A percentile compares a stretch with the other conserved stretches of the same genome.
Evolutionary conservation across 2,329 filamentous ascomycete genomes (phyloP).

Genomic region (Exophiala sideris): DNA sequence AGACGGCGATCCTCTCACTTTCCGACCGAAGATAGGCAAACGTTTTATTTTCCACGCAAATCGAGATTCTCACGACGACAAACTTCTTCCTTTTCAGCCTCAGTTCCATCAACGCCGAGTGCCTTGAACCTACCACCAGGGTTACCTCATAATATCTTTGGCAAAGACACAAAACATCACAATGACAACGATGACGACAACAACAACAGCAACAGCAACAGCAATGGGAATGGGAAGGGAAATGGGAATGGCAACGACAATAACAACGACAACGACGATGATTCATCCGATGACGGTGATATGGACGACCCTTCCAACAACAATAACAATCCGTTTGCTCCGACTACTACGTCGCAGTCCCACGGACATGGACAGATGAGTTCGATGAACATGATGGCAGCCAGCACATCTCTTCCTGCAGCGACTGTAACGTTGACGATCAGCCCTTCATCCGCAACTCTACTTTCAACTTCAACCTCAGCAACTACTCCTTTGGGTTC

Average conservation of each 20-base stretch:
- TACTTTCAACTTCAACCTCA: no score
- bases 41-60: no score
- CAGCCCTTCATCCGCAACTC: no score
- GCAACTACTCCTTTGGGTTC: no score
- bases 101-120: not conserved
- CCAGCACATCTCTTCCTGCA: not conserved
- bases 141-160: not conserved
- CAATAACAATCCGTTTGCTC: not conserved
- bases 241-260: not conserved
- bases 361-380: no score
- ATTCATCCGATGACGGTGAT: not conserved
- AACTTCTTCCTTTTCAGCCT: not conserved
- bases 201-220: not conserved
- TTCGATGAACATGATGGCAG: not conserved
- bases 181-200: not conserved
- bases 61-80: no score
- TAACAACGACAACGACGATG: not conserved
- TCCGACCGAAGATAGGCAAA: no score
- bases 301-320: not conserved
- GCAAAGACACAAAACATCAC: not conserved
- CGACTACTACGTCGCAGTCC: not conserved
- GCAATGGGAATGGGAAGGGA: not conserved
- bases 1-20: no score
- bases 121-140: not conserved
- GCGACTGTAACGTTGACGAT: not conserved